Base-by-base conservation (phyloP, 192 early-diverging fungal genomes). In the Coemansia sp. region DNA sequence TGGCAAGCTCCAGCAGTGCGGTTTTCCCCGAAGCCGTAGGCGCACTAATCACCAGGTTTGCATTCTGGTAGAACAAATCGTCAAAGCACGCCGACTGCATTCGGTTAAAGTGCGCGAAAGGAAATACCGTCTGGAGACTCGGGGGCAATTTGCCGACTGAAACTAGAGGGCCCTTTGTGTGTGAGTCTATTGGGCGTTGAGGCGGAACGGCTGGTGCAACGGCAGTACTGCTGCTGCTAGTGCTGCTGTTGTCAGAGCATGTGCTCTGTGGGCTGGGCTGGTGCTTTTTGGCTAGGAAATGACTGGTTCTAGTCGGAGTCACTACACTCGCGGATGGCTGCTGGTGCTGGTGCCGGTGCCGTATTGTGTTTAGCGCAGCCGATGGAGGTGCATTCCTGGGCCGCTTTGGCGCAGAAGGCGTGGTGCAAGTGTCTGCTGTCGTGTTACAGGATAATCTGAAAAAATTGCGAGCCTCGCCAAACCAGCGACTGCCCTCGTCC, bases 1-100 rank as follows among this genome's bases (percentile, higher is more conserved):
- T 55, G 5, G 65, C 82, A 11, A 88, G 52, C 48, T 85, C 83
- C 72, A 85, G 66, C 19, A 87, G 49, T 3, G 61, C 65, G 2
- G 86, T 86, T 36, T 88, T 88, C 0, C 86, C 86, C 0, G 83
- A 83, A 3, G 83, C 83, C 0, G 86, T 88, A 0, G 86, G 86
- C 13, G 83, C 80, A 53, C 66, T 46, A 42, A 67, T 46, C 3
- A 67, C 57, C 44, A 72, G 20, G 30, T 62, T 58, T 10, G n/a
- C 6, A 17, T 49, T 22, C 9, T 57, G 28, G 10, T 23, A 17
- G 18, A 45, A 62, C 19, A 72, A 23, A 28, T 45, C 36, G 26
- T 19, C 29, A 37, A 49, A 72, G 30, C 53, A 72, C 23, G 46
- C 55, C 11, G 54, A 59, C 20, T 65, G 59, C 18, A 78, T 18